Conservation (phyloP, 1,139 yeast species). For the Taphrina sp. region DNA sequence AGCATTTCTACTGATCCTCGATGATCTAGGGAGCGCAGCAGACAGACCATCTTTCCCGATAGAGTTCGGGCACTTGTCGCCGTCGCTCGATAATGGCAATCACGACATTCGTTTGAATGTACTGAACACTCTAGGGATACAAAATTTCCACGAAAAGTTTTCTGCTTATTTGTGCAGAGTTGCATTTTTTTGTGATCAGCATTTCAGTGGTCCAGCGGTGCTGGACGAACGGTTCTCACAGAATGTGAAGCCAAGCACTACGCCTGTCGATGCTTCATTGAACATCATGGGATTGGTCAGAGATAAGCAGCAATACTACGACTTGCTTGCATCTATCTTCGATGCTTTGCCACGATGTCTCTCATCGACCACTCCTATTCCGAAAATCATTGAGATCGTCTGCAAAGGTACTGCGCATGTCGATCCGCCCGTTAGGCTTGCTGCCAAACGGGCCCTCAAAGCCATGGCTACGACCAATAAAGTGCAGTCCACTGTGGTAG, state of each 20-base stretch:
- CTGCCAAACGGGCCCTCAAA: slow-evolving; percentile 64
- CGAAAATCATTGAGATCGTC: slow-evolving; percentile 64
- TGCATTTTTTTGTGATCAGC: slow-evolving; percentile 35
- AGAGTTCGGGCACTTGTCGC: not conserved
- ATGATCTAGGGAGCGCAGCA: slow-evolving; percentile 54
- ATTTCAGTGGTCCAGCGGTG: slow-evolving; percentile 20
- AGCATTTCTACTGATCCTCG: slow-evolving; percentile 66
- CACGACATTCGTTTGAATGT: not conserved
- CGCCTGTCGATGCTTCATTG: not conserved
- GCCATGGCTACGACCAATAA: slow-evolving; percentile 66
- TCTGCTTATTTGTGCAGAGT: slow-evolving; percentile 11
- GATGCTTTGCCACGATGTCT: slow-evolving; percentile 71
- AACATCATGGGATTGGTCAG: slow-evolving; percentile 17
- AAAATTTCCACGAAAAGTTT: slow-evolving; percentile 17
- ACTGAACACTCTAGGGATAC: not conserved
- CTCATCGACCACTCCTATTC: slow-evolving; percentile 56
- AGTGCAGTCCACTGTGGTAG: slow-evolving; percentile 67
- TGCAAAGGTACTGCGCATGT: slow-evolving; percentile 74
- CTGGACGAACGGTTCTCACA: slow-evolving; percentile 4
- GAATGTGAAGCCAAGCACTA: not conserved
- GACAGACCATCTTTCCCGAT: slow-evolving; percentile 75
- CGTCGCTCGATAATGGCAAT: not conserved
- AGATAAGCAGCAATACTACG: slow-evolving; percentile 48
- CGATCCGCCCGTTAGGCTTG: slow-evolving; percentile 58
- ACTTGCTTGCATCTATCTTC: slow-evolving; percentile 66